These are phyloP conservation scores for Polygonum aviculare DNA, from an alignment of 148 eudicot genomes.

Conservation along the genomic window DNA sequence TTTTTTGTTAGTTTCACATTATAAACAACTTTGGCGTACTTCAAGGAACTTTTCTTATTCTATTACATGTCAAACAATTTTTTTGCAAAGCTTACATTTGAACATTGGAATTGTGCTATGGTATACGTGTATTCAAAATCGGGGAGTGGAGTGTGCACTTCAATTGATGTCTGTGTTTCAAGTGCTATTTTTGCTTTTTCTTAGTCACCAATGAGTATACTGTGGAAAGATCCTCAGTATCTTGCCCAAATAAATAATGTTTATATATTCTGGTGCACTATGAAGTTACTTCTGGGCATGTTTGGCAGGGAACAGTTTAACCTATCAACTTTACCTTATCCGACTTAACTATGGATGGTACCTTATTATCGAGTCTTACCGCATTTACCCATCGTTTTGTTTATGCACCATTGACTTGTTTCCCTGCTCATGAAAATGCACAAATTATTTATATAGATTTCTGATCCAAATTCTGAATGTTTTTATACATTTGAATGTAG, in stretches of 20 bases:
- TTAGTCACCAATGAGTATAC: background rate
- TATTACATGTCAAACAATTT: background rate
- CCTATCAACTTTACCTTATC: background rate
- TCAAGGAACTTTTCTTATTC: background rate
- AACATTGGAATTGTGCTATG: background rate
- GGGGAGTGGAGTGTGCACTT: background rate
- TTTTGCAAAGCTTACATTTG: background rate
- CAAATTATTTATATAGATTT: background rate
- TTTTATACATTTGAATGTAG: conserved; percentile 5
- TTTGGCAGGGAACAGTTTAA: background rate
- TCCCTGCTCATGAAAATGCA: background rate
- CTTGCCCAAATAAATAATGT: background rate
- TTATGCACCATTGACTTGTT: background rate
- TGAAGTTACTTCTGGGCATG: background rate
- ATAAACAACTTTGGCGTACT: background rate
- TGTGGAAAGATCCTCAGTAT: background rate
- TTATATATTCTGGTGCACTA: background rate
- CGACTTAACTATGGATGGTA: background rate
- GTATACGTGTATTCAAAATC: background rate
- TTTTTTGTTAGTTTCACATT: background rate
- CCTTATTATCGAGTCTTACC: background rate
- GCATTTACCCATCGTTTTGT: background rate
- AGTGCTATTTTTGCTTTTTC: background rate
- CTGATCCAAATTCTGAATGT: background rate
- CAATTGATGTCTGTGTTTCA: background rate